A percentile compares a stretch with the other conserved stretches of the same genome.
phyloP scores from a whole-genome alignment of 768 basidiomycete species.

The Tylopilus sp. region DNA sequence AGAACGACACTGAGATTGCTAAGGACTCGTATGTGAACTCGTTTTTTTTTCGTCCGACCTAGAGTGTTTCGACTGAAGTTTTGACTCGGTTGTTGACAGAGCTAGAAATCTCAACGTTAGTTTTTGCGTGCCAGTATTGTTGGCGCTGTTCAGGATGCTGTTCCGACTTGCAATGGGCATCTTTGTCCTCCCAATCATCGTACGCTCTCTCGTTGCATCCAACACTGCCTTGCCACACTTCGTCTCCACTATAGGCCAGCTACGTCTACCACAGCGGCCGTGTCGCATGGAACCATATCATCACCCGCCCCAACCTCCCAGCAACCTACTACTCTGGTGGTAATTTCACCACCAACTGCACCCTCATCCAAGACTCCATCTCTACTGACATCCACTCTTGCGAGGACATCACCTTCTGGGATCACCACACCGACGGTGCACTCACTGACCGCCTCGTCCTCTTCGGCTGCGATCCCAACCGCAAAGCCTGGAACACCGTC shows the following conservation, averaged over 20 bases:
- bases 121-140: too few species aligned
- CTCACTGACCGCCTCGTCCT: conserved; percentile 44
- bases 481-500: conserved; percentile 69
- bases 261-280: conserved; percentile 44
- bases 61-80: too few species aligned
- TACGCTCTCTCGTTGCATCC: background rate
- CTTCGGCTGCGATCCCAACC: conserved; percentile 40
- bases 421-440: conserved; percentile 39
- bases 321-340: conserved; percentile 50
- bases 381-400: conserved; percentile 43
- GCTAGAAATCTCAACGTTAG: too few species aligned
- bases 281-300: conserved; percentile 38
- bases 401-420: conserved; percentile 69
- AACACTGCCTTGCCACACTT: too few species aligned
- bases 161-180: conserved; percentile 7
- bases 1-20: background rate
- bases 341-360: conserved; percentile 45
- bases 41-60: background rate
- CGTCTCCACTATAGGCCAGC: conserved; percentile 32
- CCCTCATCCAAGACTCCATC: conserved; percentile 33
- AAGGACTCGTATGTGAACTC: background rate
- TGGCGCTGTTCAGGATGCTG: conserved; percentile 6
- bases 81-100: too few species aligned
- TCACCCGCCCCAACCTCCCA: conserved; percentile 44
- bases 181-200: conserved; percentile 7